Evolutionary conservation across 768 basidiomycete species (phyloP), one percentile per base, ranked within the genome.

Genomic region (Xerocomellus dryophilus): DNA sequence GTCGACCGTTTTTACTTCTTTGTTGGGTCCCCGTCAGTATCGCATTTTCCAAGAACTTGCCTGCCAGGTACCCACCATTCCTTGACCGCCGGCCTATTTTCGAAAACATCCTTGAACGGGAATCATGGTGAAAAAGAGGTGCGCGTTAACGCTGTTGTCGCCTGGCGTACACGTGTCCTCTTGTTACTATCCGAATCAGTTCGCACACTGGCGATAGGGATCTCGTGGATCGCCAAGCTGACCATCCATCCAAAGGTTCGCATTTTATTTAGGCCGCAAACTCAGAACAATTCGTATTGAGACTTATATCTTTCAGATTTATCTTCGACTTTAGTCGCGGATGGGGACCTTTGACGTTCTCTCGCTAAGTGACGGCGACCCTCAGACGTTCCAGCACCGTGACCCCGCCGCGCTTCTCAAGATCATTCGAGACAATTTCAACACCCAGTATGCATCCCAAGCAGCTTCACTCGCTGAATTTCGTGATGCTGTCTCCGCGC

Each of bases 391-490:
- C 34, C 50, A 7, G 8, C 25, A n/a, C n/a, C n/a, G n/a, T n/a
- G n/a, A n/a, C n/a, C n/a, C n/a, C n/a, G n/a, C n/a, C n/a, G 11
- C 36, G 1, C 50, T 62, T 3, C 32, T 58, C 21, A 34, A 11
- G n/a, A 52, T 54, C 32, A 31, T 54, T 10, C 55, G 50, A 15
- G 53, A 57, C 29, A 62, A 62, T 21, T 32, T 53, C 32, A 18
- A 18, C 9, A 45, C 60, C 1, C 52, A 58, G 14, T 58, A 58
- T n/a, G 53, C 44, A 2, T 25, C 44, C 3, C 48, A 60, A 32
- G 31, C 53, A 7, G 4, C 20, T 5, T 40, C 47, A 8, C 52
- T 64, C 9, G 17, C 36, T 4, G 39, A 17, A 7, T 64, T 64
- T 40, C 54, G 54, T 12, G 50, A 53, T 4, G 51, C 56, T 3